phyloP scores from a whole-genome alignment of 2,329 filamentous ascomycete species.

The Hypoxylon sp. region DNA sequence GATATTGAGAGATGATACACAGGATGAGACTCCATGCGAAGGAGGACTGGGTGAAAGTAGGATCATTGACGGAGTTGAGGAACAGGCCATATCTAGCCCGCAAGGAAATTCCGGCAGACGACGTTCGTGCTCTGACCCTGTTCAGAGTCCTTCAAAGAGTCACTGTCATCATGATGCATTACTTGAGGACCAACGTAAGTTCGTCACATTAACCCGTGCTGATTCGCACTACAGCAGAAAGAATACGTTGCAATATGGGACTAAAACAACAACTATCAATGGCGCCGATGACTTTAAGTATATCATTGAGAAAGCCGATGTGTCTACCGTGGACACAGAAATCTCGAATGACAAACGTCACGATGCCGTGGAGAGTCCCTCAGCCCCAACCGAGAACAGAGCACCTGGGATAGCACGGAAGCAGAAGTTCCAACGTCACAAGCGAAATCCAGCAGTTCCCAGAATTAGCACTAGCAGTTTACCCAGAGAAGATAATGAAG shows the following conservation, averaged over 20 bases:
- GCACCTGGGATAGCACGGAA: slow-evolving; percentile 12
- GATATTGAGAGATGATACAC: slow-evolving; percentile 51
- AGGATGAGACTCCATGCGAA: slow-evolving; percentile 37
- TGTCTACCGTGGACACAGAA: not conserved
- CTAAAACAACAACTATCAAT: not conserved
- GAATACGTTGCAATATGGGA: not conserved
- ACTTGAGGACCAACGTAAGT: slow-evolving; percentile 10
- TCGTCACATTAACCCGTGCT: slow-evolving; percentile 19
- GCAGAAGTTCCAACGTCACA: slow-evolving; percentile 48
- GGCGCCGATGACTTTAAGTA: not conserved
- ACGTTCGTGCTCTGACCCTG: slow-evolving; percentile 44
- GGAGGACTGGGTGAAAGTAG: slow-evolving; percentile 23
- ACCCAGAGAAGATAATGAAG: slow-evolving; percentile 48
- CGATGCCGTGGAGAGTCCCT: slow-evolving; percentile 16
- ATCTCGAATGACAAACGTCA: not conserved
- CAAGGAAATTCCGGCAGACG: not conserved
- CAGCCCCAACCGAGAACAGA: slow-evolving; percentile 2
- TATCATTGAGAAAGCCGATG: not conserved
- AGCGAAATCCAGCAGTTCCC: slow-evolving; percentile 49
- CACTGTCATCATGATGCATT: slow-evolving; percentile 15
- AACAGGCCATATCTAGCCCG: slow-evolving; percentile 9
- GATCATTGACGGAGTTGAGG: slow-evolving; percentile 11
- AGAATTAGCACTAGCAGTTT: slow-evolving; percentile 50
- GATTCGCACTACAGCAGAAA: slow-evolving; percentile 17
- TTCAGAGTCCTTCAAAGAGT: not conserved